These are phyloP conservation scores for Ceratocystis cacaofunesta DNA, from an alignment of 2,329 filamentous ascomycete species.

Conservation along the genomic window DNA sequence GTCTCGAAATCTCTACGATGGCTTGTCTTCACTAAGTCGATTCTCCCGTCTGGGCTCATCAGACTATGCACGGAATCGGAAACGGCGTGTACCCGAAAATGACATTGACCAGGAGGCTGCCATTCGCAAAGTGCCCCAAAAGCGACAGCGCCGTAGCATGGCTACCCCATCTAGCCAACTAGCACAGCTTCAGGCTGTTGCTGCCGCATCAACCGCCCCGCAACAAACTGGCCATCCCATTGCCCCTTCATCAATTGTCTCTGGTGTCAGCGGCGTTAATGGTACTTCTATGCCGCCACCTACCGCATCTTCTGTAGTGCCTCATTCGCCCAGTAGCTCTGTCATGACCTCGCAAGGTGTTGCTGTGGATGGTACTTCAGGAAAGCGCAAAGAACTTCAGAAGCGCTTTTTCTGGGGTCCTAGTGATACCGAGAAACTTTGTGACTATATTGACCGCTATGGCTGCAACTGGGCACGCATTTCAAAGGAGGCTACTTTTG, in stretches of 20 bases:
- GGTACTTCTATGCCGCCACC: slow-evolving; percentile 1
- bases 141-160: slow-evolving; percentile 16
- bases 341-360: neutral
- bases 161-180: slow-evolving; percentile 14
- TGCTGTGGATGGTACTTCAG: slow-evolving; percentile 12
- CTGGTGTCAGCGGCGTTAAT: neutral
- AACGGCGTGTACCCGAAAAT: slow-evolving; percentile 12
- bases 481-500: slow-evolving; percentile 14
- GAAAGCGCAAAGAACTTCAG: slow-evolving; percentile 12
- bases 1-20: slow-evolving; percentile 15
- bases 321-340: neutral
- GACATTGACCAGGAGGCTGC: neutral
- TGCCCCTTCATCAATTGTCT: neutral
- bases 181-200: slow-evolving; percentile 12
- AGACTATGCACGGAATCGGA: slow-evolving; percentile 13
- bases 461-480: slow-evolving; percentile 18
- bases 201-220: neutral
- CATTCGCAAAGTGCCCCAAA: slow-evolving; percentile 16
- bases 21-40: slow-evolving; percentile 13
- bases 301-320: neutral
- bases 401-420: slow-evolving; percentile 21
- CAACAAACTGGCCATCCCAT: neutral
- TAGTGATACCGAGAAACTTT: slow-evolving; percentile 14
- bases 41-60: slow-evolving; percentile 14
- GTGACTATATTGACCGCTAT: slow-evolving; percentile 15